These are phyloP conservation scores for Neonectria magnoliae DNA, from an alignment of 2,329 filamentous ascomycete genomes.

Conservation along the genomic window DNA sequence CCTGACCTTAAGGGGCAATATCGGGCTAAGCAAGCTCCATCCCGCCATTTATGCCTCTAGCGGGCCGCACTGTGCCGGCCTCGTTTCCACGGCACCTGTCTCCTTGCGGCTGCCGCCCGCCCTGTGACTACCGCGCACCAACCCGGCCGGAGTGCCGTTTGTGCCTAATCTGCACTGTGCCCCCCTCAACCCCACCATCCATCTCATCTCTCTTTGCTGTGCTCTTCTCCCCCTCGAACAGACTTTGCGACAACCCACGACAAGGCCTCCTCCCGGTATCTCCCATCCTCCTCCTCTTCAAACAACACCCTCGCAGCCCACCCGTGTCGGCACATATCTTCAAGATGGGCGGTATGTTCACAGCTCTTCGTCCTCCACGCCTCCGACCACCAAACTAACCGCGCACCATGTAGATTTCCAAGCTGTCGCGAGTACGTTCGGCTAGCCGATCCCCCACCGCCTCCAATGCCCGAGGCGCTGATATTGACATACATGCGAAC, in stretches of 20 bases:
- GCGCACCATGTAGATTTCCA: slow-evolving; percentile 53
- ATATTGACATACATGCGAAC: slow-evolving; percentile 12
- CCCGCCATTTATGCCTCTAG: slow-evolving; percentile 43
- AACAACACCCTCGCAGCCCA: slow-evolving; percentile 10
- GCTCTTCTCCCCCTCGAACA: slow-evolving; percentile 41
- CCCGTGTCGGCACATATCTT: slow-evolving; percentile 28
- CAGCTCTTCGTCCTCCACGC: background rate
- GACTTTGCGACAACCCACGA: slow-evolving; percentile 49
- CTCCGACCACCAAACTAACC: slow-evolving; percentile 36
- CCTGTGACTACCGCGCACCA: too few species aligned
- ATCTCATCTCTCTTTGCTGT: slow-evolving; percentile 36
- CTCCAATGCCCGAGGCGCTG: background rate
- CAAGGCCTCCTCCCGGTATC: slow-evolving; percentile 10
- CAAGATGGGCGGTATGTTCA: slow-evolving; percentile 42
- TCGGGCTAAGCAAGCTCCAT: slow-evolving; percentile 39
- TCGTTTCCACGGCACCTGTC: slow-evolving; percentile 28
- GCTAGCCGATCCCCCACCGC: background rate
- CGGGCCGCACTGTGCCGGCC: slow-evolving; percentile 37
- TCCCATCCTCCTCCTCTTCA: slow-evolving; percentile 5
- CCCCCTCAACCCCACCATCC: slow-evolving; percentile 51
- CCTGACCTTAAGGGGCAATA: slow-evolving; percentile 28
- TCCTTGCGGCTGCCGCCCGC: slow-evolving; percentile 10
- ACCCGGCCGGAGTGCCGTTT: slow-evolving; percentile 22
- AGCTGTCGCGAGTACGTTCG: slow-evolving; percentile 57
- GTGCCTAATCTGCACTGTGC: slow-evolving; percentile 49